Percentiles rank a stretch among this genome's conserved stretches.
Evolutionary conservation across 2,329 filamentous ascomycete species (phyloP).

Genomic region (Raffaelea ambrosiae): DNA sequence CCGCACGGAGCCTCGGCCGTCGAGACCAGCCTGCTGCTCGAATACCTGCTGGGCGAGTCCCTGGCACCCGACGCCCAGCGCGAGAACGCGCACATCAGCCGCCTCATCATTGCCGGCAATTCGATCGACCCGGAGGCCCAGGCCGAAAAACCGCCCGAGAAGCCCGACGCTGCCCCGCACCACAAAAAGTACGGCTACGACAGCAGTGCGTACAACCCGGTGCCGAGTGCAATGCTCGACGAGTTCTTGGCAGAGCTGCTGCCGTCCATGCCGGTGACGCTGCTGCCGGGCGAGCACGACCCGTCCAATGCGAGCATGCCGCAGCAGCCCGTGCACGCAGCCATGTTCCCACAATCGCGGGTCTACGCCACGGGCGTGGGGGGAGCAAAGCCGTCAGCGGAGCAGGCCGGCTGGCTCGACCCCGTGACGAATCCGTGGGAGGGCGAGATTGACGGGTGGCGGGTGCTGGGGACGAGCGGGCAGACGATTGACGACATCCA

Average conservation of each 20-base stretch:
- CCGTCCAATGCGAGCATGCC: constrained; percentile 85
- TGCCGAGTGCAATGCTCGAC: constrained; percentile 78
- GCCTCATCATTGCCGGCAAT: constrained; percentile 87
- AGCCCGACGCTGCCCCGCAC: constrained; percentile 16
- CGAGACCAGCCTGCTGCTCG: constrained; percentile 67
- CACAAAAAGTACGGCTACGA: constrained; percentile 93
- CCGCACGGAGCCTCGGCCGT: constrained; percentile 63
- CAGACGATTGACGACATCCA: constrained; percentile 92
- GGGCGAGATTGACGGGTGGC: constrained; percentile 82
- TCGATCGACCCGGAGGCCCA: constrained; percentile 49
- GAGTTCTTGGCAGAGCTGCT: constrained; percentile 72
- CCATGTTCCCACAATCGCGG: constrained; percentile 75
- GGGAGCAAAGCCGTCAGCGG: constrained; percentile 27
- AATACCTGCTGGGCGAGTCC: constrained; percentile 82
- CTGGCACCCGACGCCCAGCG: constrained; percentile 52
- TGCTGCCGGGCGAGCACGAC: constrained; percentile 77
- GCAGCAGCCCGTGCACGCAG: constrained; percentile 86
- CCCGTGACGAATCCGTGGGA: constrained; percentile 90
- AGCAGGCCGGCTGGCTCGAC: constrained; percentile 59
- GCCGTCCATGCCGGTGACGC: constrained; percentile 77
- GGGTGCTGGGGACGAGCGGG: constrained; percentile 76
- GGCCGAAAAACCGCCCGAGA: constrained; percentile 20
- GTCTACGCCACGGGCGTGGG: constrained; percentile 50
- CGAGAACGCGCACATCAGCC: constrained; percentile 59
- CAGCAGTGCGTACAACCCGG: constrained; percentile 74